A percentile compares a stretch with the other conserved stretches of the same genome.
These are phyloP conservation scores for Trifolium repens DNA, from an alignment of 306 rosid genomes.

Conservation along the genomic window DNA sequence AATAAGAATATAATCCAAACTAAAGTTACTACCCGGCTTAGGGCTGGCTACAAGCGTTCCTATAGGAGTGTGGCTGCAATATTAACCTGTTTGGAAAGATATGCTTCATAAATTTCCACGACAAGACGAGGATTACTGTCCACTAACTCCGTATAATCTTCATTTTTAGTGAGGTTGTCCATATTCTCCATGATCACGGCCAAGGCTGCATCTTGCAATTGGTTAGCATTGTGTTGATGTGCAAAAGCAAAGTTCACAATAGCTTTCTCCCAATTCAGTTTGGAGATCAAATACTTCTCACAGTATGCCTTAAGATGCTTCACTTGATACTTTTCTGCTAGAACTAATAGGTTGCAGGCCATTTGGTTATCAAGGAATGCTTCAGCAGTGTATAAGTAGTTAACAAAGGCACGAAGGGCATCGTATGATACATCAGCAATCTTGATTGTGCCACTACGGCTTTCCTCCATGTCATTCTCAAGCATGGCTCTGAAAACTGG, in stretches of 20 bases:
- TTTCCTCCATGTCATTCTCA: conserved; percentile 85
- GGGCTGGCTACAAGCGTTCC: conserved; percentile 5
- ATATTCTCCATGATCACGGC: conserved; percentile 67
- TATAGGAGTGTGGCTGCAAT: conserved; percentile 53
- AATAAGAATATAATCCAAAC: conserved; percentile 30
- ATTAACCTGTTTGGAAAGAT: conserved; percentile 68
- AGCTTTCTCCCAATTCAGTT: conserved; percentile 72
- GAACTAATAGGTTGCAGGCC: conserved; percentile 69
- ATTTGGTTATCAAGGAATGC: conserved; percentile 70
- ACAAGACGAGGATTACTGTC: conserved; percentile 74
- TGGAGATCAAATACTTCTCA: conserved; percentile 68
- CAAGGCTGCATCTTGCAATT: conserved; percentile 66
- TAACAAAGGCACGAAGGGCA: conserved; percentile 76
- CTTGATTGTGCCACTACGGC: conserved; percentile 79
- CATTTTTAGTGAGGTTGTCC: conserved; percentile 58
- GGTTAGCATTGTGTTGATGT: conserved; percentile 71
- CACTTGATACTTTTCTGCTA: conserved; percentile 84
- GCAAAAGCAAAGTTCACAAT: conserved; percentile 66
- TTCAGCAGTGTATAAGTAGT: conserved; percentile 79
- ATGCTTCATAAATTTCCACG: conserved; percentile 80
- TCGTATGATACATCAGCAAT: conserved; percentile 71
- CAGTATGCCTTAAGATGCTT: conserved; percentile 76
- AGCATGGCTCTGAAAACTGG: conserved; percentile 90
- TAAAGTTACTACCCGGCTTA: conserved; percentile 26
- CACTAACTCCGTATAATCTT: conserved; percentile 69